phyloP scores from a whole-genome alignment of 2,329 filamentous ascomycete genomes.

The Calonectria fujianensis region DNA sequence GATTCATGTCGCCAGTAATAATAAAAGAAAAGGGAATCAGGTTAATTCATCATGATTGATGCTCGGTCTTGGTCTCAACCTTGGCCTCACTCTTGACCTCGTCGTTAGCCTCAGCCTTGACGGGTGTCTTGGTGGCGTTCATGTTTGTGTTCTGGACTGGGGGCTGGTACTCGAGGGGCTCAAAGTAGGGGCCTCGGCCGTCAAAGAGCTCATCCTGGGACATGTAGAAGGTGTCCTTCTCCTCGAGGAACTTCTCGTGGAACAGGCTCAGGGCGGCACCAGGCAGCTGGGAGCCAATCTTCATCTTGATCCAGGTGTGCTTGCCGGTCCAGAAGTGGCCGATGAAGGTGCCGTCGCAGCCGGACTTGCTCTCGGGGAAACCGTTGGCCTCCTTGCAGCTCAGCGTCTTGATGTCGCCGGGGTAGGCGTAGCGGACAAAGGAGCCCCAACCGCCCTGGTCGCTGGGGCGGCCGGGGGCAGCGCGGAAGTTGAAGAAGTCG shows the following conservation, averaged over 20 bases:
- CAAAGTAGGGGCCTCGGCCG: not conserved
- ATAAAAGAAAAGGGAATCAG: not conserved
- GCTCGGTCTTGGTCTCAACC: not conserved
- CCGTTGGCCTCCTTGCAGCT: slow-evolving; percentile 41
- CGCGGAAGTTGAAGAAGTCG: slow-evolving; percentile 56
- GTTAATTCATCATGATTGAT: not conserved
- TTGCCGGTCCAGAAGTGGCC: slow-evolving; percentile 67
- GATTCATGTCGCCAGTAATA: not conserved
- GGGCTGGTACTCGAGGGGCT: not conserved
- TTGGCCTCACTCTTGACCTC: no score
- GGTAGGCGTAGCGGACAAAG: not conserved
- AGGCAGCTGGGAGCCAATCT: slow-evolving; percentile 61
- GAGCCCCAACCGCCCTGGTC: slow-evolving; percentile 14
- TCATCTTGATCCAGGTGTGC: slow-evolving; percentile 59
- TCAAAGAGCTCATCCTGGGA: not conserved
- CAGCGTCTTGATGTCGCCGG: slow-evolving; percentile 6
- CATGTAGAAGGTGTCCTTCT: slow-evolving; percentile 1
- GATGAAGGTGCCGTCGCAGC: slow-evolving; percentile 64
- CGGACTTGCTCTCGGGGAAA: slow-evolving; percentile 60
- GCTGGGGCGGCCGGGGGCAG: slow-evolving; percentile 39
- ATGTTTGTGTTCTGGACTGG: not conserved
- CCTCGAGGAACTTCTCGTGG: slow-evolving; percentile 11
- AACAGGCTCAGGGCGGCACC: slow-evolving; percentile 54
- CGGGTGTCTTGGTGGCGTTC: not conserved
- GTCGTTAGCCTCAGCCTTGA: not conserved